Evolutionary conservation across 2,329 filamentous ascomycete genomes (phyloP), one percentile per base, ranked within the genome.

Genomic region (Fusarium sp.): DNA sequence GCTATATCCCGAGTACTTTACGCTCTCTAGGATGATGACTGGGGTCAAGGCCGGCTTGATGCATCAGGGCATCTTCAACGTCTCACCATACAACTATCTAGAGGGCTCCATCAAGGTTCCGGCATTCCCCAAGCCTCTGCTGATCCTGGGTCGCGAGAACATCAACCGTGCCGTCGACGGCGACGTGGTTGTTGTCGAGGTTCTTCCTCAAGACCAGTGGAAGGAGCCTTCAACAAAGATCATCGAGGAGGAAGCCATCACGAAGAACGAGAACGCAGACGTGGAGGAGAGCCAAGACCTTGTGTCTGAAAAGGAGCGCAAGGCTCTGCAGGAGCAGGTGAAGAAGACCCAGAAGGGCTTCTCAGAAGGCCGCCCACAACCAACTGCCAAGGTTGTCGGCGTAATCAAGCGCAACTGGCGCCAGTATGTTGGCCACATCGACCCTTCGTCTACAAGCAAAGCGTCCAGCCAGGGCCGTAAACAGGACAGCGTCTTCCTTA

Each of bases 51-150:
- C 91, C 61, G 95, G 95, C 6, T 91, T 95, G 63, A 86, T 99
- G 78, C 97, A 99, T 81, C 96, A 99, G 84, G 97, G 97, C 8
- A 92, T 94, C 27, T 99, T 98, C 86, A 98, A 95, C 80, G 95
- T 98, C 32, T 98, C 97, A 9, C 94, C 95, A 1, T 99, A 98
- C 87, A 99, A 99, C 85, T 99, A 98, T 78, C 88, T 99, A 12
- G 97, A 99, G 82, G 97, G 95, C 2, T 95, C 95, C 1, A 93
- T 98, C 71, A 93, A 96, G 78, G 95, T 97, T 1, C 91, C 95
- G 1, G 91, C 95, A 6, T 99, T 99, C 79, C 93, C 97, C 69
- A 97, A 97, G 79, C 89, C 95, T 2, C 89, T 99, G 33, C 87
- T 99, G 17, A 90, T 99, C 56, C 88, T 98, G 17, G 97, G 97